Evolutionary conservation across 768 basidiomycete species (phyloP).

Genomic region (Boletus rubescentipes): DNA sequence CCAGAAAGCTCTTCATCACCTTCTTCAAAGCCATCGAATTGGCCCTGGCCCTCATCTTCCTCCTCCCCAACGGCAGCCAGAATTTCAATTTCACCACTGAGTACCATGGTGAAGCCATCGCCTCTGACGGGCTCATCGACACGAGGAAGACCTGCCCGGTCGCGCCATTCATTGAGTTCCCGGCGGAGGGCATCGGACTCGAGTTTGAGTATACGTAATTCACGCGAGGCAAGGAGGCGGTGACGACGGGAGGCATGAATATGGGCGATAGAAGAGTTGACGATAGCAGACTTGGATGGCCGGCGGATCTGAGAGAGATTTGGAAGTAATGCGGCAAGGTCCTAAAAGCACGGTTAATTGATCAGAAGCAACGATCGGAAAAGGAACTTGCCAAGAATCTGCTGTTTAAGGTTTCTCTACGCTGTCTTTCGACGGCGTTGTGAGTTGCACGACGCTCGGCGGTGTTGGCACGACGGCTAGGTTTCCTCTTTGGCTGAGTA

Average conservation of each 20-base stretch:
- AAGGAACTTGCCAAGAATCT: conserved; percentile 72
- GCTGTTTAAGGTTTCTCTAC: conserved; percentile 90
- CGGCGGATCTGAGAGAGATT: conserved; percentile 89
- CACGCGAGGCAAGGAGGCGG: conserved; percentile 75
- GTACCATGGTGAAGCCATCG: conserved; percentile 70
- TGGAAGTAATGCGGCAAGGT: conserved; percentile 88
- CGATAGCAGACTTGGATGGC: conserved; percentile 95
- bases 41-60: conserved; percentile 46
- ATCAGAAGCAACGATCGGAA: conserved; percentile 11
- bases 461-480: conserved; percentile 88
- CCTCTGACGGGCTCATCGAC: conserved; percentile 73
- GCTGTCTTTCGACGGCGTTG: conserved; percentile 94
- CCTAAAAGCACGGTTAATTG: conserved; percentile 43
- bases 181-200: conserved; percentile 86
- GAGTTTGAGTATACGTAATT: conserved; percentile 73
- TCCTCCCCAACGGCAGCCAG: conserved; percentile 56
- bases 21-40: conserved; percentile 40
- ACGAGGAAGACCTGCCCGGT: conserved; percentile 66
- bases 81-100: conserved; percentile 70
- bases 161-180: conserved; percentile 94
- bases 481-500: conserved; percentile 71
- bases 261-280: conserved; percentile 92
- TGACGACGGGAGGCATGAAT: conserved; percentile 81
- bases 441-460: conserved; percentile 95
- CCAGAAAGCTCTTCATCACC: conserved; percentile 41